Evolutionary conservation across 371 early-diverging fungal species (phyloP), one percentile per base, ranked within the genome.

Genomic region (Apophysomyces elegans): DNA sequence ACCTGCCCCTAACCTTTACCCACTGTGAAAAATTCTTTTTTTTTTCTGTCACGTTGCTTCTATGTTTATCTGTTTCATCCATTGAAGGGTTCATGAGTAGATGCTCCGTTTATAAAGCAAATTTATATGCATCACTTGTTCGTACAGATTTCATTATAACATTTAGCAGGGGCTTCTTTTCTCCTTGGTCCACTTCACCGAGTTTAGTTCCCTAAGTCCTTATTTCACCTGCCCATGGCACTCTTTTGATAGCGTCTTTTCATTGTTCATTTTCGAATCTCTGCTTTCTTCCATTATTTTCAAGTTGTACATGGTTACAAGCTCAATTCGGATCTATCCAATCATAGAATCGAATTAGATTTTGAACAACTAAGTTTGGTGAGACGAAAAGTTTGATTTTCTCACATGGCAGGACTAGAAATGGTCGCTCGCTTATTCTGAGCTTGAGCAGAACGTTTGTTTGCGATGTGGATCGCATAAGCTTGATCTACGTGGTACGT

Each of bases 271-370:
- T 18, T 21, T 18, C 3, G 21, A 45, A 16, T 18, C 9, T 50
- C 0, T 18, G 8, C 21, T 21, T 21, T 11, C 9, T 50, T 16
- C 7, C 7, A 47, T 47, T 50, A 50, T 26, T 50, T 18, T 50
- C 50, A 11, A 50, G 50, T 50, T 26, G 50, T 21, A 50, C 50
- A 50, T 50, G 21, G 50, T 50, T 50, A 50, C 8, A 18, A 26
- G 9, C 21, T 21, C 21, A n/a, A 50, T 50, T 18, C 50, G 50
- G 50, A 26, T 21, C 50, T 50, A 11, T 18, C 50, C 50, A 50
- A 50, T 50, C 21, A 50, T 21, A 50, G 21, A 5, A 26, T 50
- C 16, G 0, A n/a, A 50, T 21, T 5, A 11, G 5, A n/a, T 50
- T 9, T 8, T 18, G 41, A 16, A 5, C 21, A 7, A 50, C 9